Evolutionary conservation across 2,329 filamentous ascomycete genomes (phyloP).

Genomic region (Eurotiales sp.): DNA sequence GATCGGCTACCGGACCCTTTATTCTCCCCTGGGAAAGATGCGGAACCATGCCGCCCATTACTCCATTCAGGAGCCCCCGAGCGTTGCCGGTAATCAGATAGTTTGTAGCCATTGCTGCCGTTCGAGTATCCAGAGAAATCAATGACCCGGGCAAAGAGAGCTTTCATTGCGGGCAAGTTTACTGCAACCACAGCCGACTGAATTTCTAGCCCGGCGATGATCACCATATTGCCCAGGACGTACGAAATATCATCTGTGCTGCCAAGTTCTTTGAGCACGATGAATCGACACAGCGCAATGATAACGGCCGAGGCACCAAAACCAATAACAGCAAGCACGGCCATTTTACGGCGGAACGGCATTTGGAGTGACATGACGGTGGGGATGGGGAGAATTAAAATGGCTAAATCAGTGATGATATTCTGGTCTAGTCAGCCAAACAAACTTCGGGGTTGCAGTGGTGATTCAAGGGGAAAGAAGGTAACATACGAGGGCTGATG

Average conservation of each 20-base stretch:
- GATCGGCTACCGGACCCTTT: too few species aligned
- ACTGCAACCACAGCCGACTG: constrained; percentile 5
- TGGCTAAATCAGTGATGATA: not conserved
- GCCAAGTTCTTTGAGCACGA: constrained; percentile 1
- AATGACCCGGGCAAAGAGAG: not conserved
- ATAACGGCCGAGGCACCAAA: not conserved
- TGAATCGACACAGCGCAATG: constrained; percentile 1
- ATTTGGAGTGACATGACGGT: constrained; percentile 1
- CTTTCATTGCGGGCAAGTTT: constrained; percentile 4
- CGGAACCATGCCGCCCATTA: not conserved
- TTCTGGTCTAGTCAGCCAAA: not conserved
- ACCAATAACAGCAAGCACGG: not conserved
- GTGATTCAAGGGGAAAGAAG: not conserved
- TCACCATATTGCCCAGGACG: constrained; percentile 2
- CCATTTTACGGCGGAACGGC: constrained; percentile 1
- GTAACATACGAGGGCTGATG: not conserved
- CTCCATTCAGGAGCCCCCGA: not conserved
- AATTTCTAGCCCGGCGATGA: constrained; percentile 1
- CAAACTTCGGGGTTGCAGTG: too few species aligned
- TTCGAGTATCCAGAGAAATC: not conserved
- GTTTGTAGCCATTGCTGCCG: not conserved
- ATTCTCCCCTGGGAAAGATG: not conserved
- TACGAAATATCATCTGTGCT: constrained; percentile 1
- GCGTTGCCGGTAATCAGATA: not conserved
- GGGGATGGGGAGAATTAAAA: not conserved